These are phyloP conservation scores for Plasmodium malariae DNA, from an alignment of 169 alveolate genomes.

Conservation along the genomic window DNA sequence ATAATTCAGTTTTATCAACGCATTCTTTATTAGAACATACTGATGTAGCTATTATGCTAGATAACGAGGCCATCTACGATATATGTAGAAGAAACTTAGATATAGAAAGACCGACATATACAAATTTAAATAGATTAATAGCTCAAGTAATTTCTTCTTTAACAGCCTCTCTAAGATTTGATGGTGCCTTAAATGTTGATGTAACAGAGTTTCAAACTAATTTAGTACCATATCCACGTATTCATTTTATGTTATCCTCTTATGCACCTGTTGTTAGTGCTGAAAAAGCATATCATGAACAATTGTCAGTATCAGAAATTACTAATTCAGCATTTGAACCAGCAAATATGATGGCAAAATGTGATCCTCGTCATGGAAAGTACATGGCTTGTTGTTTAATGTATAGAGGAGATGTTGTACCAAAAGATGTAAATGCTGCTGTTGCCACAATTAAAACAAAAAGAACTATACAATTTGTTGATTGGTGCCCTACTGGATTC, in stretches of 20 bases:
- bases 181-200: constrained; percentile 98
- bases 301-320: constrained; percentile 98
- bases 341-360: constrained; percentile 98
- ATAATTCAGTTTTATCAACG: constrained; percentile 98
- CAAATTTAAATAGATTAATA: constrained; percentile 97
- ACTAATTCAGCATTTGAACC: constrained; percentile 99
- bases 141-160: constrained; percentile 93
- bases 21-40: constrained; percentile 99
- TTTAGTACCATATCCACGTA: constrained; percentile 99
- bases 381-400: constrained; percentile 98
- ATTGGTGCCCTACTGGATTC: constrained; percentile 99
- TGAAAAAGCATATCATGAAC: constrained; percentile 99
- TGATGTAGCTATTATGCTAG: constrained; percentile 98
- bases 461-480: constrained; percentile 98
- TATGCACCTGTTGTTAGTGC: constrained; percentile 99
- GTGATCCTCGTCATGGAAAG: constrained; percentile 99
- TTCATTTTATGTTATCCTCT: constrained; percentile 98
- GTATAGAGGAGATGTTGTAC: constrained; percentile 98
- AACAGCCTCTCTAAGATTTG: constrained; percentile 92
- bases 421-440: constrained; percentile 99
- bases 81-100: constrained; percentile 97
- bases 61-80: constrained; percentile 99
- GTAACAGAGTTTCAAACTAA: constrained; percentile 99
- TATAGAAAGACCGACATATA: constrained; percentile 98
- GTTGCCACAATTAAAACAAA: constrained; percentile 98